These are phyloP conservation scores for Xylaria sp. DNA, from an alignment of 495 filamentous ascomycete genomes.

Conservation along the genomic window DNA sequence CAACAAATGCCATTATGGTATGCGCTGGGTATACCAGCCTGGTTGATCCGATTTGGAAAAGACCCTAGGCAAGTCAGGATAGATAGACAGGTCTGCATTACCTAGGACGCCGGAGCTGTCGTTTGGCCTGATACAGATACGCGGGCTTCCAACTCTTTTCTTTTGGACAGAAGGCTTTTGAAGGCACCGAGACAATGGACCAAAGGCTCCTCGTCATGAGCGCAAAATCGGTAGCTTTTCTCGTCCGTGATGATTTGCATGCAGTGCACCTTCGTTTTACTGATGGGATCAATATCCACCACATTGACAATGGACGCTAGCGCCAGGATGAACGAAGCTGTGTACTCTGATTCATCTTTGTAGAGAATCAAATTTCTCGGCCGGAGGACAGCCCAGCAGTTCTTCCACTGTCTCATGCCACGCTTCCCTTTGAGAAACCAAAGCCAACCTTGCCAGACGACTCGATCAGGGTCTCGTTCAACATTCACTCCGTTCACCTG, in stretches of 20 bases:
- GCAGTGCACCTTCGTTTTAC: slow-evolving; percentile 82
- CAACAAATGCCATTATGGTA: neutral
- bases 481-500: slow-evolving; percentile 61
- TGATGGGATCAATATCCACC: slow-evolving; percentile 89
- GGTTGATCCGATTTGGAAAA: neutral
- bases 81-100: neutral
- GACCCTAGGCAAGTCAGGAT: neutral
- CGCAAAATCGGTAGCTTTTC: slow-evolving; percentile 88
- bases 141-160: slow-evolving; percentile 59
- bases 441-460: slow-evolving; percentile 92
- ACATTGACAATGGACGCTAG: slow-evolving; percentile 85
- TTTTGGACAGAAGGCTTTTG: slow-evolving; percentile 84
- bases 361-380: slow-evolving; percentile 88
- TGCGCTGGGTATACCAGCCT: neutral
- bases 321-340: slow-evolving; percentile 80
- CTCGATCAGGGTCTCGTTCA: slow-evolving; percentile 67
- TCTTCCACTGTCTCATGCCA: slow-evolving; percentile 94
- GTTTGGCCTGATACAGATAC: slow-evolving; percentile 40
- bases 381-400: slow-evolving; percentile 90
- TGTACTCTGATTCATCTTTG: slow-evolving; percentile 92
- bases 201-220: slow-evolving; percentile 79
- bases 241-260: slow-evolving; percentile 95
- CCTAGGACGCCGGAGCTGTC: slow-evolving; percentile 17
- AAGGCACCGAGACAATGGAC: slow-evolving; percentile 86
- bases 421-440: slow-evolving; percentile 83